Evolutionary conservation across 2,329 filamentous ascomycete species (phyloP).

Genomic region (Pochonia chlamydosporia): DNA sequence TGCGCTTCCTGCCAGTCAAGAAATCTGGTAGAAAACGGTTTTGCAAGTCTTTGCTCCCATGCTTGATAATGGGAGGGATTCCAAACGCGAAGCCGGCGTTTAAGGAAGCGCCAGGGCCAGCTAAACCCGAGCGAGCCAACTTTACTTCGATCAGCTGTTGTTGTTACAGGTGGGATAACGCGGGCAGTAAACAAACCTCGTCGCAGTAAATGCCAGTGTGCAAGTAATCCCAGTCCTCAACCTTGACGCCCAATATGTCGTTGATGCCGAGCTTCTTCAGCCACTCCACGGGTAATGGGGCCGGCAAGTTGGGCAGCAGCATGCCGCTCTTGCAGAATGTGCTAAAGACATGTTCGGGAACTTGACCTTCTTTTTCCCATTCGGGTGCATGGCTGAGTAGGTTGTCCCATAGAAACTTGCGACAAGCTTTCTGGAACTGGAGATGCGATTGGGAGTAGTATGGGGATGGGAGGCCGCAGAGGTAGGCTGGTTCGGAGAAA

Average conservation of each 20-base stretch:
- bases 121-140: conserved; percentile 52
- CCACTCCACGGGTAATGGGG: conserved; percentile 57
- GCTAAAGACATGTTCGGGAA: conserved; percentile 35
- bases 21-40: conserved; percentile 52
- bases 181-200: conserved; percentile 30
- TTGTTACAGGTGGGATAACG: background rate
- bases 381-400: conserved; percentile 54
- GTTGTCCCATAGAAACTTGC: conserved; percentile 53
- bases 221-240: conserved; percentile 48
- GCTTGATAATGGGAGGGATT: conserved; percentile 55
- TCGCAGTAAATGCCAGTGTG: conserved; percentile 51
- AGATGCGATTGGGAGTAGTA: conserved; percentile 61
- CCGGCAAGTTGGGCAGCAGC: conserved; percentile 28
- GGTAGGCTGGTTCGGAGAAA: conserved; percentile 68
- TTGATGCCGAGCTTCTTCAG: conserved; percentile 36
- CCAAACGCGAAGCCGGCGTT: conserved; percentile 69
- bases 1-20: conserved; percentile 52
- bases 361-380: conserved; percentile 55
- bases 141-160: conserved; percentile 38
- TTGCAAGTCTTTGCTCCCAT: conserved; percentile 46
- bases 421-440: conserved; percentile 48
- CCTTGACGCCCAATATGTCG: conserved; percentile 34
- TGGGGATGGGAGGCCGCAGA: conserved; percentile 58
- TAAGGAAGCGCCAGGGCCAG: conserved; percentile 55
- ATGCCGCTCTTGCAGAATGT: conserved; percentile 33